These are phyloP conservation scores for Rheum nobile DNA, from an alignment of 148 eudicot genomes.

Conservation along the genomic window DNA sequence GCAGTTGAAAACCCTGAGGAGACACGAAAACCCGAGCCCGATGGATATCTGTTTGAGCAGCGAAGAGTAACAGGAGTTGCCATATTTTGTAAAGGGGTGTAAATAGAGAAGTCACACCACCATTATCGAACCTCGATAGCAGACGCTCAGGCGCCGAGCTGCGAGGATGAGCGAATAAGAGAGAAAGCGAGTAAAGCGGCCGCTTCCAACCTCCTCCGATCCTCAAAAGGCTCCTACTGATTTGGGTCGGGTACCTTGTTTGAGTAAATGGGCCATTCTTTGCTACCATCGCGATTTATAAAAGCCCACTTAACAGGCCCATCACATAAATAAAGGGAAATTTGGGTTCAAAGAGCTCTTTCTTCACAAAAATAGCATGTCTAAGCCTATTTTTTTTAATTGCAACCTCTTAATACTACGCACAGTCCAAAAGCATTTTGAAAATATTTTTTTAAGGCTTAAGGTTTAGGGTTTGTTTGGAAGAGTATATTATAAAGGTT, in stretches of 20 bases:
- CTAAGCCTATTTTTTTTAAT: no score
- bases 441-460: no score
- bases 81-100: slow-evolving; percentile 10
- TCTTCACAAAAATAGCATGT: no score
- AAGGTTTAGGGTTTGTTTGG: no score
- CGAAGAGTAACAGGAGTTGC: slow-evolving; percentile 18
- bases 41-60: slow-evolving; percentile 11
- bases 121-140: background rate
- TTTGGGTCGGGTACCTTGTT: background rate
- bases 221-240: background rate
- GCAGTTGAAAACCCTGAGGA: slow-evolving; percentile 29
- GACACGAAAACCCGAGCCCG: background rate
- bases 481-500: no score
- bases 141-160: background rate
- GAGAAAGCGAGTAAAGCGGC: background rate
- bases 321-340: no score
- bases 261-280: background rate
- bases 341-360: no score
- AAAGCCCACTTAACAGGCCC: background rate
- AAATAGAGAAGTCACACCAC: background rate
- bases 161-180: background rate
- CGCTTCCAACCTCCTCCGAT: background rate
- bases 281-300: background rate
- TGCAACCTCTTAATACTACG: no score
- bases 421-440: no score